Evolutionary conservation across 108 stramenopile genomes (phyloP), one percentile per base, ranked within the genome.

Genomic region (Thalassiosira profunda): DNA sequence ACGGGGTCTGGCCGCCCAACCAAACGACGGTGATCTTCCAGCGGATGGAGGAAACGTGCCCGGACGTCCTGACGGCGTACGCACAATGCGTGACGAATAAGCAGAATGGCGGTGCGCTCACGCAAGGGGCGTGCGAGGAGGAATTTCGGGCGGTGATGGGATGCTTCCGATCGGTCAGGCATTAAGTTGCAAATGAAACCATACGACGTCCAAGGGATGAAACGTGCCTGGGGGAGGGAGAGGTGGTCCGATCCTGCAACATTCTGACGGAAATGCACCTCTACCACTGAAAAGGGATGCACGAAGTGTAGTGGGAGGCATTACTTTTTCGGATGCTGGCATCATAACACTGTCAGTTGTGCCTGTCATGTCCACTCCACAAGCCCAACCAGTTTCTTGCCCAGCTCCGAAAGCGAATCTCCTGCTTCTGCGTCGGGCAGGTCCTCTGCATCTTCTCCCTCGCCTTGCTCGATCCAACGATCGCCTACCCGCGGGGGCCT

Each of bases 401-500:
- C 70, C 24, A 70, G 49, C 26, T 60, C 70, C 25, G 70, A 29
- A 52, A 70, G 57, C 17, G 38, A 12, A 30, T 11, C 24, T 35
- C 30, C 48, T 14, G 26, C 41, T 44, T 61, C 45, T 11, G 21
- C 21, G 21, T 25, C 14, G 33, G 18, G 20, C 20, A 12, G 5
- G 18, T 60, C 66, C 34, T 66, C 15, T 11, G 12, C 14, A 33
- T 37, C 11, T 31, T 76, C 63, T 2, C 49, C 31, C 34, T 66
- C 74, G 14, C 70, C 47, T 42, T 58, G 58, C 24, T 57, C 57
- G 0, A 77, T 77, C 76, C 76, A 77, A 43, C 76, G 62, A 56
- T 77, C 67, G n/a, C 67, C 76, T 18, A 77, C 67, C 48, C 55
- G 63, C 0, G 76, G 76, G 0, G 66, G 37, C 20, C 76, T 61